Base-by-base conservation (phyloP, 108 stramenopile genomes). In the Asterionellopsis glacialis region DNA sequence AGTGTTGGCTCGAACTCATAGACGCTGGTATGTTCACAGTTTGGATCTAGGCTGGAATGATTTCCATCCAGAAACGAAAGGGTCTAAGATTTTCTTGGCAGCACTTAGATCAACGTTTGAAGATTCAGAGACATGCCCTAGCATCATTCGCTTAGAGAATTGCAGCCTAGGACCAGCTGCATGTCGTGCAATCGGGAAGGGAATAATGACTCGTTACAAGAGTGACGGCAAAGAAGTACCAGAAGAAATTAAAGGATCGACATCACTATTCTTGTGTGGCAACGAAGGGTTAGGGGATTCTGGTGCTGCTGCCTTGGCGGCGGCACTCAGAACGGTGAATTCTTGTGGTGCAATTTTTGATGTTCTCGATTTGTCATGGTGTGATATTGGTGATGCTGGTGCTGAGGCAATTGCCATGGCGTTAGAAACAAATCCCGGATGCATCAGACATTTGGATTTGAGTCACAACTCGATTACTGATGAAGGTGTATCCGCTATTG, bases 381-480 rank as follows among this genome's bases (percentile, higher is more conserved):
- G 91, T 55, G 73, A 65, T 38, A 75, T 92, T 51, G 72, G 77
- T 11, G 91, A 92, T 58, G 67, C 70, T 33, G 91, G 91, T 18
- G 84, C 75, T 11, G 80, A 87, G 59, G 83, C 87, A 0, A 55
- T 92, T 39, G 85, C 91, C 0, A 65, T 87, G 22, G 91, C 87
- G 4, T 61, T 92, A 27, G 73, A 73, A 40, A 63, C 61, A 16
- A 54, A 74, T 55, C 78, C 81, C 24, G 44, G 55, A 11, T 80
- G 77, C 44, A 43, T 92, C n/a, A 55, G 58, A 22, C 63, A 68
- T 22, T 76, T 92, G 53, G 77, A 84, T 72, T 66, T 92, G 61
- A 89, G 91, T 66, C 81, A 79, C 62, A 92, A 92, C 63, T 51
- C 73, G 41, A 80, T 92, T 41, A 73, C 87, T n/a, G 76, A 91